Conservation (phyloP, 495 filamentous ascomycete genomes). For the Hypomontagnella monticulosa region DNA sequence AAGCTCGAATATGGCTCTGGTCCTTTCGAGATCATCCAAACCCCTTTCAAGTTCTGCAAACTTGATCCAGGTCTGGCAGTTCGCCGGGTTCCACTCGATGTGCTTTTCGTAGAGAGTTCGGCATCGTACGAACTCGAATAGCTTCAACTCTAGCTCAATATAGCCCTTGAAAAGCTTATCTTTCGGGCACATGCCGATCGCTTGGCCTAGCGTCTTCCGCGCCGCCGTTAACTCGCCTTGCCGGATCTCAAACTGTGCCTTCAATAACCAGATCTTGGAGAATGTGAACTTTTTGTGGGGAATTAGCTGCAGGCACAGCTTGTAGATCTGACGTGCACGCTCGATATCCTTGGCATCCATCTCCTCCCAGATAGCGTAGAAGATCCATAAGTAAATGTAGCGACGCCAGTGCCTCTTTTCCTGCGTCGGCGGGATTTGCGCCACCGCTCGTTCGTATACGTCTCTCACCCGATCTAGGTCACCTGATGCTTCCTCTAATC, state of each 20-base stretch:
- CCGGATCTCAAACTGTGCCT: slow-evolving; percentile 91
- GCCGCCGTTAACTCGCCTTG: slow-evolving; percentile 82
- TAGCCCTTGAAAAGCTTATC: slow-evolving; percentile 95
- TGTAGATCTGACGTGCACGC: slow-evolving; percentile 89
- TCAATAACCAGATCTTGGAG: slow-evolving; percentile 93
- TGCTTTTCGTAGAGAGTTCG: slow-evolving; percentile 93
- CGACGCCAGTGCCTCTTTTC: slow-evolving; percentile 97
- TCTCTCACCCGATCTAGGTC: slow-evolving; percentile 86
- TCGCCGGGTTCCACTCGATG: slow-evolving; percentile 87
- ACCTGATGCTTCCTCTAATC: slow-evolving; percentile 85
- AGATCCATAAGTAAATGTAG: slow-evolving; percentile 98
- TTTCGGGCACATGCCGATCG: slow-evolving; percentile 95
- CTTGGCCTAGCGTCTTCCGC: slow-evolving; percentile 86
- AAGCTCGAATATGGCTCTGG: slow-evolving; percentile 91
- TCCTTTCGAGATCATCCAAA: slow-evolving; percentile 86
- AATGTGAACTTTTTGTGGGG: slow-evolving; percentile 98
- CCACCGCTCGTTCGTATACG: slow-evolving; percentile 94
- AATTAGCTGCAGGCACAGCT: slow-evolving; percentile 84
- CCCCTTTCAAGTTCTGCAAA: slow-evolving; percentile 92
- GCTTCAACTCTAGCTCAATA: slow-evolving; percentile 86
- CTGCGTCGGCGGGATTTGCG: slow-evolving; percentile 92
- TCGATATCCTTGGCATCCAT: slow-evolving; percentile 80
- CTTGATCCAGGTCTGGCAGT: slow-evolving; percentile 92
- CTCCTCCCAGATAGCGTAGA: slow-evolving; percentile 96
- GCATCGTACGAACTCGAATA: slow-evolving; percentile 92